A percentile compares a stretch with the other conserved stretches of the same genome.
Evolutionary conservation across 129 eudicot genomes (phyloP).

Genomic region (Pseudognaphalium luteoalbum): DNA sequence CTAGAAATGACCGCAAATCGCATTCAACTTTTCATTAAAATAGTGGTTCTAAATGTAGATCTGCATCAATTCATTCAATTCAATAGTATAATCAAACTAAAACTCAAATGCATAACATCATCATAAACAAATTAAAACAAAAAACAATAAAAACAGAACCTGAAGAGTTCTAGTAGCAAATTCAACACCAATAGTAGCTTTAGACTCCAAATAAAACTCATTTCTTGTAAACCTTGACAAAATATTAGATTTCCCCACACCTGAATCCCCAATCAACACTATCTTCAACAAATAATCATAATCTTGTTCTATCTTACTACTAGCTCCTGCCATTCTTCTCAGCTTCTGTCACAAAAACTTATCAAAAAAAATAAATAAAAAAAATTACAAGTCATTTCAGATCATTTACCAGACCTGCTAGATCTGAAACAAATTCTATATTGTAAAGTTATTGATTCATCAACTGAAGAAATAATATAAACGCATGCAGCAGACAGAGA

Average conservation of each 20-base stretch:
- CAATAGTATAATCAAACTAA: background rate
- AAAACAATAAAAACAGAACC: constrained; percentile 16
- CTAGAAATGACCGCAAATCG: background rate
- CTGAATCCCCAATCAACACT: constrained; percentile 38
- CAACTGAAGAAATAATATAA: background rate
- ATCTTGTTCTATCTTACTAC: constrained; percentile 34
- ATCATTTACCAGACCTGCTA: background rate
- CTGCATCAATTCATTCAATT: constrained; percentile 3
- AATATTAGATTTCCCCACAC: constrained; percentile 39
- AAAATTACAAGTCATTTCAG: constrained; percentile 10
- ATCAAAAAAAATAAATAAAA: background rate
- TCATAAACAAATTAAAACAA: background rate
- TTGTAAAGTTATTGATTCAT: background rate
- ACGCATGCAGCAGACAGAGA: background rate
- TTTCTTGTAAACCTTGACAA: constrained; percentile 38
- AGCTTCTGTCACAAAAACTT: constrained; percentile 19
- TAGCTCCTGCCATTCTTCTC: constrained; percentile 15
- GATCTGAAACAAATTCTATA: constrained; percentile 16
- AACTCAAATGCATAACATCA: background rate
- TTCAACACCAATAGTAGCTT: constrained; percentile 43
- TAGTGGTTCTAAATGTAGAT: constrained; percentile 13
- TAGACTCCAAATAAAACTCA: constrained; percentile 38
- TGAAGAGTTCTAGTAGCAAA: constrained; percentile 44
- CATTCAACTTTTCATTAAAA: background rate
- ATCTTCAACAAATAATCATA: constrained; percentile 39